A percentile compares a stretch with the other conserved stretches of the same genome.
These are phyloP conservation scores for Trametes pubescens DNA, from an alignment of 1,284 basidiomycete genomes.

Conservation along the genomic window DNA sequence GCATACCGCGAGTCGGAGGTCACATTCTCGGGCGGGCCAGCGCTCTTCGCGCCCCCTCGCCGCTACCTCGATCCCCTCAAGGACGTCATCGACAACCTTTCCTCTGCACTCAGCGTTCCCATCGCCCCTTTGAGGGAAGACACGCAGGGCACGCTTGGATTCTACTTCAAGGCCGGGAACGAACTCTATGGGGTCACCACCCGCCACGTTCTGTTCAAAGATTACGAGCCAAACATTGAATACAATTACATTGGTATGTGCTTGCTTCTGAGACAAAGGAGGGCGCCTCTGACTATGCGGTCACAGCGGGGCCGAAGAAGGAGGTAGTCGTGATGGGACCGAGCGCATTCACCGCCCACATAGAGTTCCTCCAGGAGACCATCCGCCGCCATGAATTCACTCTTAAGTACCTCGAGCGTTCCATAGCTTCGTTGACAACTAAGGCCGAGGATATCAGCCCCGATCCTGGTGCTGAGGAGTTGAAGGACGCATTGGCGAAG, in stretches of 20 bases:
- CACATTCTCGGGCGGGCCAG: constrained; percentile 15
- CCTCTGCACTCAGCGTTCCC: constrained; percentile 38
- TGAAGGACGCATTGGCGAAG: too few relatives aligned
- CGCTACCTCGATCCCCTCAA: constrained; percentile 34
- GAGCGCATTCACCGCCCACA: constrained; percentile 43
- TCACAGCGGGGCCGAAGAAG: neutral
- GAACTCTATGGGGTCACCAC: constrained; percentile 40
- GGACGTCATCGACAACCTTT: constrained; percentile 39
- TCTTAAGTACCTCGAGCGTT: too few relatives aligned
- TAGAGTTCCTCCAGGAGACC: constrained; percentile 43
- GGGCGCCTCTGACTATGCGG: neutral
- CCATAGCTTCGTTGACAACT: too few relatives aligned
- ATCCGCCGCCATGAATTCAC: too few relatives aligned
- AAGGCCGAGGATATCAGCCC: too few relatives aligned
- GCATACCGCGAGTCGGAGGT: constrained; percentile 40
- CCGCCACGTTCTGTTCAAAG: constrained; percentile 37
- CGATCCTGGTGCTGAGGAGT: too few relatives aligned
- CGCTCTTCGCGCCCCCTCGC: neutral
- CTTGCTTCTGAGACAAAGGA: neutral
- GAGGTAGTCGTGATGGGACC: constrained; percentile 50
- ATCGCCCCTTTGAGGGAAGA: constrained; percentile 33
- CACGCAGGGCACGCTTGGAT: constrained; percentile 42
- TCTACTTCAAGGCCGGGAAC: constrained; percentile 31
- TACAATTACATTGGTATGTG: constrained; percentile 38
- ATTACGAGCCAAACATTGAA: constrained; percentile 30